Base-by-base conservation (phyloP, 2,329 filamentous ascomycete genomes). In the Zymoseptoria crescenta region DNA sequence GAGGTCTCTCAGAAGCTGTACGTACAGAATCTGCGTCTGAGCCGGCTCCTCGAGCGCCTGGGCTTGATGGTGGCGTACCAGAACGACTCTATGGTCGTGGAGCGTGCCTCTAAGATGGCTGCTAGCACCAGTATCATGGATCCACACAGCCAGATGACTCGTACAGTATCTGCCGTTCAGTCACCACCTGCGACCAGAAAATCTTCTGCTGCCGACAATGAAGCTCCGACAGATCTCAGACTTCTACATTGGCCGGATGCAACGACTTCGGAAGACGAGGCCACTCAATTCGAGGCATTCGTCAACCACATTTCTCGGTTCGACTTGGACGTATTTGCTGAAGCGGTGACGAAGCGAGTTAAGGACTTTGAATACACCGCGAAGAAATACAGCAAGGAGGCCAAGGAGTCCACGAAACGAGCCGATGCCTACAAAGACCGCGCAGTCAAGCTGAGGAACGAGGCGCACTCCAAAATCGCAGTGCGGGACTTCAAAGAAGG, bases 401-500 rank as follows among this genome's bases (percentile, higher is more conserved):
- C 89, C 29, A 85, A 91, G 35, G 83, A 84, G 1, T 67, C 69
- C 8, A 62, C 59, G 45, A 71, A 70, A 55, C 70, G 70, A 41
- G 70, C 70, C 0, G 69, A 72, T 52, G 69, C 68, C 8, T 96
- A 96, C 69, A 85, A 93, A 10, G 94, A 97, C 65, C 92, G 92
- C 70, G 88, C 90, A 8, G 89, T 95, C 65, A 78, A 82, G 13
- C 79, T 87, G 52, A 89, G 95, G 65, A 88, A 87, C 68, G 94
- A 97, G 69, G 86, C 90, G 0, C 90, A 96, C 68, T 90, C 96
- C 66, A 97, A 97, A 78, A 96, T 99, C 70, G 92, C 94, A 1
- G 96, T 94, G 72, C 87, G 88, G 61, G 87, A 93, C 55, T 99
- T 99, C 79, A 97, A 96, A 71, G 92, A 96, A 74, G 93, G 94